Conservation (phyloP, 768 basidiomycete species). For the Hericium erinaceus region DNA sequence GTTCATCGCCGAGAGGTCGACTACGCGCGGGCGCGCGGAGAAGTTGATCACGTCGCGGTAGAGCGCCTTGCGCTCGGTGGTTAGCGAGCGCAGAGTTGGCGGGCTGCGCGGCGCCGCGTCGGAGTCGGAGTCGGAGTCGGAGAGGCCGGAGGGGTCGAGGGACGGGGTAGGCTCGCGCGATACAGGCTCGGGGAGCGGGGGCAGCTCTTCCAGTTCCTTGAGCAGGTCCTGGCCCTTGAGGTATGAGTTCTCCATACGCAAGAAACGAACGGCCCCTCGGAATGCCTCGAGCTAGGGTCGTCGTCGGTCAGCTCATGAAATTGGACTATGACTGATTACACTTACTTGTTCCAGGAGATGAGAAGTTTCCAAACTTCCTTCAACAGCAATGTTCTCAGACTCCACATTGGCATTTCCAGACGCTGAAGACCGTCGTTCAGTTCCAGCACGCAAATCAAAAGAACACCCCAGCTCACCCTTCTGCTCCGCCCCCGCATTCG, state of each 20-base stretch:
- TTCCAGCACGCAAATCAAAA: neutral
- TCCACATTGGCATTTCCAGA: constrained; percentile 39
- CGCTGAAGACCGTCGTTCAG: constrained; percentile 14
- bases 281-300: constrained; percentile 71
- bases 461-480: constrained; percentile 41
- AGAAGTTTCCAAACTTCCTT: constrained; percentile 80
- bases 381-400: constrained; percentile 57
- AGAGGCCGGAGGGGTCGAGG: constrained; percentile 51
- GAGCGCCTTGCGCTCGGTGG: constrained; percentile 76
- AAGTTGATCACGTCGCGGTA: constrained; percentile 86
- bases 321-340: too few relatives aligned
- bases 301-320: too few relatives aligned
- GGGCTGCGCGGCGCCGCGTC: constrained; percentile 28
- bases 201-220: constrained; percentile 68
- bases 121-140: constrained; percentile 57
- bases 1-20: constrained; percentile 67
- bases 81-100: constrained; percentile 53
- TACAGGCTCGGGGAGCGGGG: constrained; percentile 44
- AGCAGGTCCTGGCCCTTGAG: constrained; percentile 90
- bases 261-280: constrained; percentile 84
- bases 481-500: constrained; percentile 57
- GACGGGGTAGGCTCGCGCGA: constrained; percentile 53
- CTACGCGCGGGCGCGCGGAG: constrained; percentile 74
- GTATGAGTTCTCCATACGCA: constrained; percentile 90
- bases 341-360: constrained; percentile 81